phyloP scores from a whole-genome alignment of 371 early-diverging fungal species.

The Syncephalis fuscata region DNA sequence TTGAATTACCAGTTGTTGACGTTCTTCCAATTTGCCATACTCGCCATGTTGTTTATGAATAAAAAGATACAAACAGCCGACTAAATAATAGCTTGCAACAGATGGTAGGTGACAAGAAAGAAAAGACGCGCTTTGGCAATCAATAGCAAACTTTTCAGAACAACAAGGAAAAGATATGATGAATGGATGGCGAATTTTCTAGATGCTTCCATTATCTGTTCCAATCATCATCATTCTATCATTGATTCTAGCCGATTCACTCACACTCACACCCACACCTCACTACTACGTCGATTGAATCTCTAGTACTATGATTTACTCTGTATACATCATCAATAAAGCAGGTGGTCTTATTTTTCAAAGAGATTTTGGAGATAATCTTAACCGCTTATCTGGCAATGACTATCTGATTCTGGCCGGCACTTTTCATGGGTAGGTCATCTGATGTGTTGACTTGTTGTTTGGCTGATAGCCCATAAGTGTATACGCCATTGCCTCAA shows the following conservation, averaged over 20 bases:
- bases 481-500: slow-evolving; percentile 90
- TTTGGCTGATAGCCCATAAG: slow-evolving; percentile 16
- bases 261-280: too few species aligned
- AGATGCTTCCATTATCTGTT: too few species aligned
- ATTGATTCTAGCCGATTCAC: too few species aligned
- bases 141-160: too few species aligned
- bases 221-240: too few species aligned
- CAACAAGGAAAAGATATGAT: too few species aligned
- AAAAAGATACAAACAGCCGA: too few species aligned
- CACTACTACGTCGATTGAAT: neutral
- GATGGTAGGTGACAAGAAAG: too few species aligned
- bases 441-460: neutral
- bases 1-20: slow-evolving; percentile 51
- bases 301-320: slow-evolving; percentile 69
- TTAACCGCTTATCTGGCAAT: slow-evolving; percentile 73
- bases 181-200: too few species aligned
- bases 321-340: slow-evolving; percentile 90
- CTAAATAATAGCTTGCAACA: too few species aligned
- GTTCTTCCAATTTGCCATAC: slow-evolving; percentile 52
- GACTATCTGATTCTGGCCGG: slow-evolving; percentile 94
- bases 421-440: slow-evolving; percentile 82
- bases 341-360: slow-evolving; percentile 93
- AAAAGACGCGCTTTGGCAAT: too few species aligned
- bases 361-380: slow-evolving; percentile 68
- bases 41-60: neutral